Evolutionary conservation across 495 filamentous ascomycete species (phyloP), one percentile per base, ranked within the genome.

Genomic region (Xylaria castorea): DNA sequence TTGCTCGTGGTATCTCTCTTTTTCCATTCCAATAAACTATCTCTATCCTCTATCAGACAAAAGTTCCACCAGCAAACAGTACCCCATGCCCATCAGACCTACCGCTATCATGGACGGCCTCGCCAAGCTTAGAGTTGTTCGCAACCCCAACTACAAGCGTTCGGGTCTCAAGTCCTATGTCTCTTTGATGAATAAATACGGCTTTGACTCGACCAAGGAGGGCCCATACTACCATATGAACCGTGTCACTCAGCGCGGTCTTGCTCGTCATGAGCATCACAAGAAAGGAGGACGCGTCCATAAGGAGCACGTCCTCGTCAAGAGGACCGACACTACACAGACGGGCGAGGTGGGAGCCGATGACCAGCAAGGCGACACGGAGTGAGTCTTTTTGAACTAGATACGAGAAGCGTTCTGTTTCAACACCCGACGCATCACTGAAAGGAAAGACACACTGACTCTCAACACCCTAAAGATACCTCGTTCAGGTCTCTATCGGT

Each of bases 121-220:
- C 8, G 16, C 58, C 4, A 88, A 85, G 80, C 71, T 91, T 73
- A 79, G 84, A 55, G 79, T 79, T 32, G 77, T 83, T 30, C 83
- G 81, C 71, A 94, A 94, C 82, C 78, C 82, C 18, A 88, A 88
- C 70, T 93, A 92, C 80, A 77, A 90, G 74, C 86, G 81, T 72
- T 87, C 88, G 66, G 92, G 92, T 42, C 86, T 86, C 73, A 94
- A 93, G 82, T 92, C 91, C 36, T 94, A 94, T 79, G 89, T 91
- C 71, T 86, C 87, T 71, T 78, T 89, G 11, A 83, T 94, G 76
- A 89, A 89, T 77, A 92, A 92, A 78, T 94, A 89, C 75, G 83
- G 86, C 73, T 91, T 94, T 79, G 79, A 86, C 42, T 90, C 92
- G 66, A 93, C 92, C 66, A 84, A 88, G 77, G 85, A 87, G 2